Base-by-base conservation (phyloP, 208 protist species). In the Crithidia fasciculata region DNA sequence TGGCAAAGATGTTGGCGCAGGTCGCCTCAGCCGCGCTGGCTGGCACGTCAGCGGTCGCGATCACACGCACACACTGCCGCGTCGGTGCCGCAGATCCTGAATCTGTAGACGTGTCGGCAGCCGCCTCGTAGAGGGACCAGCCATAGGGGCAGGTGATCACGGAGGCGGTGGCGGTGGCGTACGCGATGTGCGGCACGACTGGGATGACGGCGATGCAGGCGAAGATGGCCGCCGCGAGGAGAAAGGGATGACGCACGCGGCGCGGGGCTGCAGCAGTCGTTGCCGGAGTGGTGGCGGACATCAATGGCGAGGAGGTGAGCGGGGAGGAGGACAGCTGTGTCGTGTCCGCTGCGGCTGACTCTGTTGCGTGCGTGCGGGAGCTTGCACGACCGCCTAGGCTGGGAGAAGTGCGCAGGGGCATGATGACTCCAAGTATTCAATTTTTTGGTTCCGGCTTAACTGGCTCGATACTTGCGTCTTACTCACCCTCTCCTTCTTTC, bases 81-180 rank as follows among this genome's bases (percentile, higher is more conserved):
- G 68, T 65, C 6, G 43, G 9, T 7, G 52, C 36, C 2, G 52
- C 8, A 4, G 52, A 5, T 2, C 4, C 40, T 15, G 43, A 9
- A 5, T 45, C 39, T 6, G 45, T 40, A 15, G 28, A n/a, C 19
- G 65, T 28, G 37, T 28, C 15, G 13, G 16, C 12, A 36, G 9
- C 6, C n/a, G 60, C 45, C 37, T 70, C 65, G 68, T 72, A 77
- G 44, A 77, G 72, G 9, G 57, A 47, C 67, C 66, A 79, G 52
- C 74, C 74, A 37, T 69, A 63, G 5, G 74, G 74, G 67, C 74
- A 79, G 69, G 69, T 44, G 28, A 66, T 44, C 41, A 12, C 39
- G 45, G 52, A 40, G 5, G 69, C 19, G 57, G 56, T 37, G 44
- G 67, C 67, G 36, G 44, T 54, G 8, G 15, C 67, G 15, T 28